Evolutionary conservation across 192 early-diverging fungal genomes (phyloP).

Genomic region (Backusella liffmaniae): DNA sequence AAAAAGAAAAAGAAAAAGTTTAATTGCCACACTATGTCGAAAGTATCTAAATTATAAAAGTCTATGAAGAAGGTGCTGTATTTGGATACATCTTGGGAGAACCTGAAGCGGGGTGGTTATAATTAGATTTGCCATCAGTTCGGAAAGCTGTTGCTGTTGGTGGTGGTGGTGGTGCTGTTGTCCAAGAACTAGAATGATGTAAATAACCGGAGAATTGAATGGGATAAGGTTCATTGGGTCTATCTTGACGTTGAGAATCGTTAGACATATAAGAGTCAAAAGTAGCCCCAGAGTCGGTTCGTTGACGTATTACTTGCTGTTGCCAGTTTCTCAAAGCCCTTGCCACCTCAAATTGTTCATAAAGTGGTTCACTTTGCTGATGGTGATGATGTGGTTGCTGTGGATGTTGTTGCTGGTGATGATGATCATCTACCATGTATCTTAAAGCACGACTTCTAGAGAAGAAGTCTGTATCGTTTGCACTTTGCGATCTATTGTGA

Average conservation of each 20-base stretch:
- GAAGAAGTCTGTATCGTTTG: constrained; percentile 9
- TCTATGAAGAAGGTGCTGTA: not conserved
- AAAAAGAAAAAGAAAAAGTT: not conserved
- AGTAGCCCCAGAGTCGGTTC: constrained; percentile 6
- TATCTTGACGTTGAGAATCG: not conserved
- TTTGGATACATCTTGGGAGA: not conserved
- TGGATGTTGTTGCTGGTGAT: not conserved
- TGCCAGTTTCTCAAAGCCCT: constrained; percentile 18
- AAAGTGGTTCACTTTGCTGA: not conserved
- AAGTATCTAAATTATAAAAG: constrained; percentile 2
- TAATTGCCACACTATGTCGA: not conserved
- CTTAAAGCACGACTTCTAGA: not conserved
- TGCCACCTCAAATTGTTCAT: not conserved
- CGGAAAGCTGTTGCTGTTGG: not conserved
- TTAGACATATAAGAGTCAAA: constrained; percentile 11
- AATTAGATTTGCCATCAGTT: not conserved
- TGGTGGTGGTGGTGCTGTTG: not conserved
- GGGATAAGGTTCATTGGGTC: not conserved
- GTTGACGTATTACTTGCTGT: constrained; percentile 7
- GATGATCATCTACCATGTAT: not conserved
- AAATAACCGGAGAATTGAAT: not conserved
- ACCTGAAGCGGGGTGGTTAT: not conserved
- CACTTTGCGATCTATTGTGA: constrained; percentile 20
- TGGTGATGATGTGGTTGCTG: not conserved
- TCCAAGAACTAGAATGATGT: not conserved